These are phyloP conservation scores for Strobilomyces dryophilus DNA, from an alignment of 768 basidiomycete species.

Conservation along the genomic window DNA sequence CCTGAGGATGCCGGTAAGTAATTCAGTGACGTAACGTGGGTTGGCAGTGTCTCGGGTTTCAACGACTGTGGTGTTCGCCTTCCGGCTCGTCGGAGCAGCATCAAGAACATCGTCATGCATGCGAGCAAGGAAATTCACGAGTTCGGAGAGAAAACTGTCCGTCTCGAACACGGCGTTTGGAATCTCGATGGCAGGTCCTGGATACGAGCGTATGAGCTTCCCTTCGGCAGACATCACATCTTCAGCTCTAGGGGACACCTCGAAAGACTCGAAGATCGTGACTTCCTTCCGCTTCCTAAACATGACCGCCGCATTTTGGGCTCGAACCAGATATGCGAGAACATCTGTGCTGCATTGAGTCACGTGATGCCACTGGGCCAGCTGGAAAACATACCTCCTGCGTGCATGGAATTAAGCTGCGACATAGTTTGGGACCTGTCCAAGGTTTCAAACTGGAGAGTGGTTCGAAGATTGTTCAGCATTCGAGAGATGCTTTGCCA, in stretches of 20 bases:
- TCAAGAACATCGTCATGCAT: conserved; percentile 31
- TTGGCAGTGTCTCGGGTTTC: conserved; percentile 23
- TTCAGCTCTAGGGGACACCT: conserved; percentile 30
- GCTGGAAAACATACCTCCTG: not conserved
- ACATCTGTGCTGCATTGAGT: conserved; percentile 29
- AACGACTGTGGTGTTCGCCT: conserved; percentile 4
- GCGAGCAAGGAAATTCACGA: conserved; percentile 36
- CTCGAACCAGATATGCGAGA: conserved; percentile 23
- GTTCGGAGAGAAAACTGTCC: conserved; percentile 30
- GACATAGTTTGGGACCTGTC: not conserved
- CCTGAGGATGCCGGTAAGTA: conserved; percentile 42
- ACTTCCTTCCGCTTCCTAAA: conserved; percentile 25
- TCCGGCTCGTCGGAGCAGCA: conserved; percentile 13
- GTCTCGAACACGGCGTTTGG: conserved; percentile 27
- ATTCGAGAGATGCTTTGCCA: not conserved
- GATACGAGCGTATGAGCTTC: conserved; percentile 41
- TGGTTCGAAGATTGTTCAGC: not conserved
- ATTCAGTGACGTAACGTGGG: conserved; percentile 44
- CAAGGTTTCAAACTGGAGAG: not conserved
- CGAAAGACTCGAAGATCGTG: conserved; percentile 44
- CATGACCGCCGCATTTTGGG: conserved; percentile 42
- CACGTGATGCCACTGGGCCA: not conserved
- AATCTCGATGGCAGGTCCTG: too few relatives aligned
- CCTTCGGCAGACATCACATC: conserved; percentile 31
- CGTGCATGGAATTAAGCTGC: not conserved